Evolutionary conservation across 352 stramenopile genomes (phyloP), one percentile per base, ranked within the genome.

Genomic region (Globisporangium heterothallicum): DNA sequence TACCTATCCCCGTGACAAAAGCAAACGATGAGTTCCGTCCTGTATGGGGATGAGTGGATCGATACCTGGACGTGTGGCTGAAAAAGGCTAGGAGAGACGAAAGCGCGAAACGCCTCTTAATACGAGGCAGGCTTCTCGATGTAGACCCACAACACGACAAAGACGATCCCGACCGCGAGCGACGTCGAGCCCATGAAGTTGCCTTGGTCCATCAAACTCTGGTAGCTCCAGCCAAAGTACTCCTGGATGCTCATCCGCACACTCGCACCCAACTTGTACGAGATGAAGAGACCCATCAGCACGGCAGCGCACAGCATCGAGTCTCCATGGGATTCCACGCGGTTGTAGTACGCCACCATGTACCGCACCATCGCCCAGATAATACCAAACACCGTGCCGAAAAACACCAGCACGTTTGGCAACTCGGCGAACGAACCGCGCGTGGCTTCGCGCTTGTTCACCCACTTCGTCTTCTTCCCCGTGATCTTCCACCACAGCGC

Each of bases 151-250:
- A 91, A 62, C 44, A 81, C 72, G 57, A 93, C 87, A 65, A 93
- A 88, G 53, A 90, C 72, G 59, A 93, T 71, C 22, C 79, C 82
- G 43, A 90, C 70, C 3, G 83, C 79, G 47, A 93, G 84, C 13
- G 76, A 88, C 47, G 82, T 84, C 25, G 73, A 84, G 58, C 82
- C 82, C 65, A 93, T 83, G 44, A 93, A 88, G 74, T 93, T 93
- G 42, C 82, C 82, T 58, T 93, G 77, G 64, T 93, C 82, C 68
- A 84, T 90, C 50, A 93, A 59, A 69, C 82, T 93, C 59, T 86
- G 72, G 76, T 93, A 89, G 58, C 79, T 91, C 82, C 82, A 93
- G 51, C 82, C 82, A 59, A 93, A 93, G 64, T 93, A 93, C 51
- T 89, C 78, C 59, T 93, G 82, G 55, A 88, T 85, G 54, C 68